Conservation (phyloP, 495 filamentous ascomycete genomes). For the Eremomyces bilateralis region DNA sequence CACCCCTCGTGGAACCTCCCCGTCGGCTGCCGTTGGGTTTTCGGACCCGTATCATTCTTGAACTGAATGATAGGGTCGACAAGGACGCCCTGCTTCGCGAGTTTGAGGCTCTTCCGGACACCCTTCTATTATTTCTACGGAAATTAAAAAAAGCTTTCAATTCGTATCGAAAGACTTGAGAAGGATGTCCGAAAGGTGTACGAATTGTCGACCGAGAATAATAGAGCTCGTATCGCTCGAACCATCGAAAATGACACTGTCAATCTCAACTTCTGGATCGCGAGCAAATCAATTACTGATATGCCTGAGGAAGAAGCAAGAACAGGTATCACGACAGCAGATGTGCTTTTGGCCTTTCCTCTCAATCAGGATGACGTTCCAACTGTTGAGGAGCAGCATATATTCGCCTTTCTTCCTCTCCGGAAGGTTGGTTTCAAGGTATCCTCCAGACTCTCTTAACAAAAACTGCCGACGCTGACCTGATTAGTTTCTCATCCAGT, state of each 20-base stretch:
- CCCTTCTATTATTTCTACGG: background rate
- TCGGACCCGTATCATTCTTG: conserved; percentile 1
- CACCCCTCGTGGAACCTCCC: conserved; percentile 5
- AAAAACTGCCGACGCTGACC: background rate
- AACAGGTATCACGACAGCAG: background rate
- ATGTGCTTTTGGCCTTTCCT: conserved; percentile 3
- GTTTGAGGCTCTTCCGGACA: conserved; percentile 1
- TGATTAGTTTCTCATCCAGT: conserved; percentile 1
- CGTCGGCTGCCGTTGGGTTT: background rate
- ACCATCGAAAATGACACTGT: background rate
- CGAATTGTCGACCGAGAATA: background rate
- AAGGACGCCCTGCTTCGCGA: background rate
- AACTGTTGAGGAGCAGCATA: background rate
- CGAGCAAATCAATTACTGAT: too few species aligned
- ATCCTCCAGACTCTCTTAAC: background rate
- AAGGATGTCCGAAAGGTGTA: too few species aligned
- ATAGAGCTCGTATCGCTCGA: background rate
- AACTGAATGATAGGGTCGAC: background rate
- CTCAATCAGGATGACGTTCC: background rate
- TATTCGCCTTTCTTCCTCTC: conserved; percentile 3
- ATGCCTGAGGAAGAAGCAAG: background rate
- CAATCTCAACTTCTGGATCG: too few species aligned
- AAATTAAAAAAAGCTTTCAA: too few species aligned
- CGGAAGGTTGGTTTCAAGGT: conserved; percentile 3
- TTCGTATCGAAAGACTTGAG: too few species aligned